Evolutionary conservation across 163 green algal species (phyloP), one percentile per base, ranked within the genome.

Genomic region (Picocystis sp.): DNA sequence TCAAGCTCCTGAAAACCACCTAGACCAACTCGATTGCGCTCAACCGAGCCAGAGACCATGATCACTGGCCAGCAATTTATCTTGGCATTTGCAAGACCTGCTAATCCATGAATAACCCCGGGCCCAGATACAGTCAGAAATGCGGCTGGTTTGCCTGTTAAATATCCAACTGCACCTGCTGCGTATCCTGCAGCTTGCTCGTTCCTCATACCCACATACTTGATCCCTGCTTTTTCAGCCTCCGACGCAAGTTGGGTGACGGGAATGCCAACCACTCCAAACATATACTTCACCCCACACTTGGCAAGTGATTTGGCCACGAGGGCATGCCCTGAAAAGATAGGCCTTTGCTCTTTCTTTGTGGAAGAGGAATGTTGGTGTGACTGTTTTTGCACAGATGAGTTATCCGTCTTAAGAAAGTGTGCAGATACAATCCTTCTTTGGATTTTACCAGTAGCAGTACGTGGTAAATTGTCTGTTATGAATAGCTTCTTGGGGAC

Each of bases 391-490:
- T 38, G 29, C 29, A 8, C 5, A 38, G 29, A 38, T 38, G 5
- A 8, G 8, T 38, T 8, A 8, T 38, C 29, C 8, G 29, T 12
- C 8, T 38, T 38, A 38, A 38, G 29, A 24, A 67, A 64, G 43
- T 64, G 15, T 42, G n/a, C 61, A 1, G 64, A 71, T 43, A 79
- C 73, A 67, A 90, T 84, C 55, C 81, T 71, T 1, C 82, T 65
- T 61, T 87, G 79, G 22, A 92, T 81, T 66, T 92, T 92, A 58
- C 82, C 82, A 10, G 82, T 92, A 34, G 81, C 73, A 2, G 67
- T 81, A 62, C 83, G 83, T 22, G 81, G 82, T 59, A 92, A 50
- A 24, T 61, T 49, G 23, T 78, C 60, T 1, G 72, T 69, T 38
- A 87, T 60, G 53, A 78, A 83, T 21, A 87, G 55, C 41, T 66